phyloP scores from a whole-genome alignment of 768 basidiomycete genomes.

The Hebeloma cylindrosporum region DNA sequence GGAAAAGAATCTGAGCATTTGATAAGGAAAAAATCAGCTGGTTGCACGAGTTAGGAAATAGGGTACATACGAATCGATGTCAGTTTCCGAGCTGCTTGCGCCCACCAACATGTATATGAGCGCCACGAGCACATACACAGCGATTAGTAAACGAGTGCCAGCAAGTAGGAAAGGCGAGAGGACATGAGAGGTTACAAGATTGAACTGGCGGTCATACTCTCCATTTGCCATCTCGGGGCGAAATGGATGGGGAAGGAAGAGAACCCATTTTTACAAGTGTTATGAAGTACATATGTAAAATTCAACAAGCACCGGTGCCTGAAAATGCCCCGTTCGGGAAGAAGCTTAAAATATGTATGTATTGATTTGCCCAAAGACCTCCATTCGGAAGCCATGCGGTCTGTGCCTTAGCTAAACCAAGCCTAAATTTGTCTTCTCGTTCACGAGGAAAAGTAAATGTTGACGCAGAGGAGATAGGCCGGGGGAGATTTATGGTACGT shows the following conservation, averaged over 20 bases:
- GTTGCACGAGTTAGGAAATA: conserved; percentile 2
- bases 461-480: too few relatives aligned
- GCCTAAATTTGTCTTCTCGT: too few relatives aligned
- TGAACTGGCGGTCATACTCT: conserved; percentile 34
- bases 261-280: not conserved
- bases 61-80: conserved; percentile 30
- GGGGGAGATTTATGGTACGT: too few relatives aligned
- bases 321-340: too few relatives aligned
- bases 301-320: not conserved
- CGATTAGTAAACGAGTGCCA: conserved; percentile 46
- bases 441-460: too few relatives aligned
- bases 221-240: conserved; percentile 10
- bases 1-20: conserved; percentile 50
- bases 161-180: conserved; percentile 47
- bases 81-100: conserved; percentile 25
- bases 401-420: too few relatives aligned
- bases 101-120: conserved; percentile 37
- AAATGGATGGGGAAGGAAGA: not conserved
- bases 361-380: too few relatives aligned
- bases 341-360: too few relatives aligned
- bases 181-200: conserved; percentile 49
- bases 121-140: conserved; percentile 48
- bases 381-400: too few relatives aligned
- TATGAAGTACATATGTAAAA: not conserved
- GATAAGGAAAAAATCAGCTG: not conserved